These are phyloP conservation scores for Meyerozyma guilliermondii DNA, from an alignment of 1,139 yeast genomes.

Conservation along the genomic window DNA sequence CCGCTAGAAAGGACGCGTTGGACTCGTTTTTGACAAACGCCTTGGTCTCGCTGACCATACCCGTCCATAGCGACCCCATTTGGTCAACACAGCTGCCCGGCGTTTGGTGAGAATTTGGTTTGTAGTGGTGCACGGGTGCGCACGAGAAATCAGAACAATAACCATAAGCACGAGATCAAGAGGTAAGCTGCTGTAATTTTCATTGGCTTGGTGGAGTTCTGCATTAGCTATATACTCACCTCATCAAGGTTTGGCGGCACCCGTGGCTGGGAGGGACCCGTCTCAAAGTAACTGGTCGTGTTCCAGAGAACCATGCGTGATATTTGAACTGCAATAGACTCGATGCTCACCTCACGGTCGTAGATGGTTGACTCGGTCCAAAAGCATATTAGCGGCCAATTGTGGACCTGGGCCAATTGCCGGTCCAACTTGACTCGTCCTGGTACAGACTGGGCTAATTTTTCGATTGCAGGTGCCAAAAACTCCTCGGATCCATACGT, in stretches of 20 bases:
- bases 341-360: conserved; percentile 1
- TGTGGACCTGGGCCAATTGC: conserved; percentile 1
- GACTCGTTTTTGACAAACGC: conserved; percentile 41
- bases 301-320: conserved; percentile 2
- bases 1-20: conserved; percentile 55
- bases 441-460: neutral
- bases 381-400: neutral
- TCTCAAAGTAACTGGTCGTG: neutral
- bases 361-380: neutral
- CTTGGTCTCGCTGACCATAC: conserved; percentile 15
- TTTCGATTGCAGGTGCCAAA: neutral
- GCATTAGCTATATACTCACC: neutral
- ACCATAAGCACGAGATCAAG: too few relatives aligned
- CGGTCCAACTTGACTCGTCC: neutral
- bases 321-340: neutral
- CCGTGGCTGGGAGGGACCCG: neutral
- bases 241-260: neutral
- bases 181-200: too few relatives aligned
- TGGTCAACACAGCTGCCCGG: neutral
- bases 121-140: neutral
- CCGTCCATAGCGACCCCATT: neutral
- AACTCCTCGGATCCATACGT: neutral
- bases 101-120: neutral
- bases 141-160: too few relatives aligned
- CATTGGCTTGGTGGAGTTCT: neutral